Conservation (phyloP, 495 filamentous ascomycete genomes). For the Tuber magnatum region DNA sequence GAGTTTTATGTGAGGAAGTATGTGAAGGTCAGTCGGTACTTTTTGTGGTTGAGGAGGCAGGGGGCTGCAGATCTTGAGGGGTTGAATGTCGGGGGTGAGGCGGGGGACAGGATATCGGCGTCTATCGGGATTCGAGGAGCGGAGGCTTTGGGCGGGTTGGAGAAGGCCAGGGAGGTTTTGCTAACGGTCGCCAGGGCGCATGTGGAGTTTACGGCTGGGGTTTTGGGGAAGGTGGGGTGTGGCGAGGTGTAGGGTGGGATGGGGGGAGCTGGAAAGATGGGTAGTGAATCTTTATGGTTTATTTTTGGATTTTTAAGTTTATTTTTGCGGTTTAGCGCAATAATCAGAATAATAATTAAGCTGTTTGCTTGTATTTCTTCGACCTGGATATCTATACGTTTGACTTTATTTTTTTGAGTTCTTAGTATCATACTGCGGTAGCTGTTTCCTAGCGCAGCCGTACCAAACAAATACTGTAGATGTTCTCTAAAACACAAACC, state of each 20-base stretch:
- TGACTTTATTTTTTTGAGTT: too few relatives aligned
- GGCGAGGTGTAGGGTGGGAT: background rate
- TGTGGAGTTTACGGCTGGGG: background rate
- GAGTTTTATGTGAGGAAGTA: background rate
- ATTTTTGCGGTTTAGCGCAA: background rate
- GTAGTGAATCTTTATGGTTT: background rate
- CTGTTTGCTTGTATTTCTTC: background rate
- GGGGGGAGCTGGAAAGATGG: background rate
- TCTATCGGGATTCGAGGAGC: background rate
- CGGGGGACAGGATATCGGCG: background rate
- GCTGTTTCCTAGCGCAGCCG: too few relatives aligned
- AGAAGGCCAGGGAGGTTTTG: background rate
- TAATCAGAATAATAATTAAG: background rate
- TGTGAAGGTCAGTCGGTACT: background rate
- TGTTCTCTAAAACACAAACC: too few relatives aligned
- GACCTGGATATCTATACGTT: too few relatives aligned
- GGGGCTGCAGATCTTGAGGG: background rate
- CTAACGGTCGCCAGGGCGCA: background rate
- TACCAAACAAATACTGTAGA: too few relatives aligned
- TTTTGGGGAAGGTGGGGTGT: background rate
- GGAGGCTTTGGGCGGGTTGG: background rate
- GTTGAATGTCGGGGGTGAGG: background rate
- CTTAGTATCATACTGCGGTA: too few relatives aligned
- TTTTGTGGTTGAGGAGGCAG: constrained; percentile 1
- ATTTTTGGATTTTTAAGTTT: background rate